A percentile compares a stretch with the other conserved stretches of the same genome.
phyloP scores from a whole-genome alignment of 495 filamentous ascomycete genomes.

The Talaromyces borbonicus region DNA sequence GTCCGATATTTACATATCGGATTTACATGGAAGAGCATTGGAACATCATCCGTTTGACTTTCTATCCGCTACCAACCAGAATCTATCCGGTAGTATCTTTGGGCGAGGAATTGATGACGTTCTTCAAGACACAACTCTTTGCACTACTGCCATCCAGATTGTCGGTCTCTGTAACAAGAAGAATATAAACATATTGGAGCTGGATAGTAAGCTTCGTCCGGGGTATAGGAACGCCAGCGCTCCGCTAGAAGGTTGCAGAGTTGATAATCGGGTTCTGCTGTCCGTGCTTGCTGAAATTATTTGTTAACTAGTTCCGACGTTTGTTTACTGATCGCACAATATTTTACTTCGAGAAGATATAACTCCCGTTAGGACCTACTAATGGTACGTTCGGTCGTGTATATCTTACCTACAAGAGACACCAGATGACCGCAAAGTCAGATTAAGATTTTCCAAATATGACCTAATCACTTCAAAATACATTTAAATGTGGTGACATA shows the following conservation, averaged over 20 bases:
- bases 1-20: constrained; percentile 1
- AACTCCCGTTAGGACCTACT: not conserved
- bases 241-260: constrained; percentile 8
- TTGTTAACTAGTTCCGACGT: not conserved
- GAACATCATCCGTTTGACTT: constrained; percentile 1
- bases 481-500: not conserved
- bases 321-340: not conserved
- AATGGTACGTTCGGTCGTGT: not conserved
- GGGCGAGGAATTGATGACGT: not conserved
- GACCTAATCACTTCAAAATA: constrained; percentile 1
- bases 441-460: not conserved
- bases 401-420: not conserved
- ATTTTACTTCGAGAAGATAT: not conserved
- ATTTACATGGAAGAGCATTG: not conserved
- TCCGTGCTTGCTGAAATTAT: constrained; percentile 9
- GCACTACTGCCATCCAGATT: constrained; percentile 2
- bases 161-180: constrained; percentile 4
- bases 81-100: not conserved
- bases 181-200: constrained; percentile 7
- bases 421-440: not conserved
- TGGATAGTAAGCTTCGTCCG: constrained; percentile 6
- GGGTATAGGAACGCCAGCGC: constrained; percentile 7
- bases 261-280: constrained; percentile 10
- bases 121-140: constrained; percentile 6
- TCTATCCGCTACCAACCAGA: not conserved